Evolutionary conservation across 345 rosid genomes (phyloP), one percentile per base, ranked within the genome.

Genomic region (Ricinus communis): DNA sequence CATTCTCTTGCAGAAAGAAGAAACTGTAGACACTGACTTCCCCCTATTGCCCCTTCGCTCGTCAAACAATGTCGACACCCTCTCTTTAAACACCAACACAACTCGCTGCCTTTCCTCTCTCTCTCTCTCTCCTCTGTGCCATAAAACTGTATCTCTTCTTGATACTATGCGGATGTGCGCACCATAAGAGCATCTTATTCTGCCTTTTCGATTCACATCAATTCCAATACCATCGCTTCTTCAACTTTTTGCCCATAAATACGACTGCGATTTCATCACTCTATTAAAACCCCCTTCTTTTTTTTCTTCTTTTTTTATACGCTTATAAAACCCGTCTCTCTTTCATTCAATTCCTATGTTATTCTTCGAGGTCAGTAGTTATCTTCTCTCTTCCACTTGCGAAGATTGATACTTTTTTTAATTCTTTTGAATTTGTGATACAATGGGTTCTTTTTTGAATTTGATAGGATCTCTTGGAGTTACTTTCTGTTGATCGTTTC

Each of bases 401-500:
- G n/a, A n/a, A n/a, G n/a, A n/a, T n/a, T n/a, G n/a, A n/a, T 52
- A 28, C 16, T 40, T 51, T 57, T 68, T 60, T 43, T 43, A 43
- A 43, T 56, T 5, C 58, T 30, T 22, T 18, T 41, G 31, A 15
- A 3, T 59, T 19, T 19, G 4, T 22, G 53, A 58, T 53, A n/a
- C 63, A 30, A 0, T 68, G 13, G 65, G 15, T 6, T 24, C 19
- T 40, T n/a, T 24, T 22, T 72, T 43, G 3, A 19, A 38, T 64
- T 66, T 71, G 22, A 57, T 68, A 86, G 93, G 82, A 77, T 70
- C 68, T 82, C 7, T 82, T 67, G 82, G 82, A 65, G 66, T 62
- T 77, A 73, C 57, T 74, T 61, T 64, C 55, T 66, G 69, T 79
- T 13, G 68, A 80, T 76, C 78, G 65, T 30, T 76, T 81, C 55